These are phyloP conservation scores for Colletotrichum sp. DNA, from an alignment of 2,329 filamentous ascomycete genomes.

Conservation along the genomic window DNA sequence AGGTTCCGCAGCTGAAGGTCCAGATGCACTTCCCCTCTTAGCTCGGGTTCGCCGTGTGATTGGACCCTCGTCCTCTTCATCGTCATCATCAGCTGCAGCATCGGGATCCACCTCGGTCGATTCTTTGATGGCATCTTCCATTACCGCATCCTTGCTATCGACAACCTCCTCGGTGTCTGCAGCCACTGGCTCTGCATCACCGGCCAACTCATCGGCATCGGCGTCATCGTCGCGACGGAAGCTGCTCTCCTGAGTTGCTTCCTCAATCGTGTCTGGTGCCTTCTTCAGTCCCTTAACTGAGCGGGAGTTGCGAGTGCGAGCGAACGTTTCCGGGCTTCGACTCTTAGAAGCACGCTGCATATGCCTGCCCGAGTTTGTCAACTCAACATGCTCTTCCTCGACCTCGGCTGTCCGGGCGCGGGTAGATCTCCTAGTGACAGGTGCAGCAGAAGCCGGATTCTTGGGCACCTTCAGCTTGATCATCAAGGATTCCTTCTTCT, in stretches of 20 bases:
- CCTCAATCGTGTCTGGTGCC: constrained; percentile 53
- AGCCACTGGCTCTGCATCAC: constrained; percentile 31
- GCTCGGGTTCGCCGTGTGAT: constrained; percentile 52
- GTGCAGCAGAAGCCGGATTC: constrained; percentile 22
- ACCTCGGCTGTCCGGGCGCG: constrained; percentile 60
- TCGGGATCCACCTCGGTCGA: constrained; percentile 35
- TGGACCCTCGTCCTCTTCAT: constrained; percentile 55
- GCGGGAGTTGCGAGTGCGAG: constrained; percentile 51
- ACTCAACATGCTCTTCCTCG: constrained; percentile 60
- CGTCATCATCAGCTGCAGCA: constrained; percentile 38
- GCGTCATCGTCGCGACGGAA: constrained; percentile 37
- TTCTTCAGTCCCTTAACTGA: constrained; percentile 57
- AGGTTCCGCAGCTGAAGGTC: constrained; percentile 31
- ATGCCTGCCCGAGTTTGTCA: constrained; percentile 67
- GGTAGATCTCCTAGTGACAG: constrained; percentile 51
- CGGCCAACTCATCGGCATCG: constrained; percentile 43
- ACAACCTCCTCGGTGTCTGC: constrained; percentile 24
- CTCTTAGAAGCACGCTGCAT: constrained; percentile 56
- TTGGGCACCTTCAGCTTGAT: constrained; percentile 51
- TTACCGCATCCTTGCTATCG: constrained; percentile 22
- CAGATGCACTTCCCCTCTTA: constrained; percentile 33
- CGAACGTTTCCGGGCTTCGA: constrained; percentile 58
- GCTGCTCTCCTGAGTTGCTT: constrained; percentile 59
- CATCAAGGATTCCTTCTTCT: constrained; percentile 34
- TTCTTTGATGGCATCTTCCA: constrained; percentile 29